Conservation (phyloP, 2,329 filamentous ascomycete species). For the Penicillium sp. region DNA sequence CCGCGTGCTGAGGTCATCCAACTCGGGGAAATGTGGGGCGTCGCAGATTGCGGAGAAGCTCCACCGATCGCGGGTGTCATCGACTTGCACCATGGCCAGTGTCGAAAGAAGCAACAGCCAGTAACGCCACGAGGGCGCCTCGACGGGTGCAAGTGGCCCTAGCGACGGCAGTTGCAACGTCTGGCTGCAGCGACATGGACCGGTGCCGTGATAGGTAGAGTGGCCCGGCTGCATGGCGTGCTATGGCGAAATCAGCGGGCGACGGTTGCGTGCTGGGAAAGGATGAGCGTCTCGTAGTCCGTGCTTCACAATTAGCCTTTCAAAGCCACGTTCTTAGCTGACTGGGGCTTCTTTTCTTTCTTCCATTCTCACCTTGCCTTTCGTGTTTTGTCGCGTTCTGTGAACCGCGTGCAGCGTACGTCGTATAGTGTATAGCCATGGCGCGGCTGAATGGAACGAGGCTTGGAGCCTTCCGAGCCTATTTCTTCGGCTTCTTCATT, state of each 20-base stretch:
- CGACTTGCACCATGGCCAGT: not conserved
- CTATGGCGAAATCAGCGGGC: constrained; percentile 21
- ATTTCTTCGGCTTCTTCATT: constrained; percentile 25
- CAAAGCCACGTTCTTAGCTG: not conserved
- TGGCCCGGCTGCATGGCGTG: constrained; percentile 17
- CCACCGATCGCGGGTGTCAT: not conserved
- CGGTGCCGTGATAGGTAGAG: not conserved
- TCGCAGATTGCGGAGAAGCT: constrained; percentile 7
- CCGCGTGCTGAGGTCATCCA: not conserved
- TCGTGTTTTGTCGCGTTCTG: not conserved
- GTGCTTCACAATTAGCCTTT: not conserved
- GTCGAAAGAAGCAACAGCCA: not conserved
- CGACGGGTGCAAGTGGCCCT: not conserved
- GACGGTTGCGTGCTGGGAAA: constrained; percentile 20
- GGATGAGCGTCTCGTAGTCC: not conserved
- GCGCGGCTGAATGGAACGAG: constrained; percentile 17
- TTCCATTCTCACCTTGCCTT: not conserved
- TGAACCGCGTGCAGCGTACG: not conserved
- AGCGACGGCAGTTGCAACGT: not conserved
- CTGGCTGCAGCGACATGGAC: not conserved
- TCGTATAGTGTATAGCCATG: constrained; percentile 3
- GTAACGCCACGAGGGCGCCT: not conserved
- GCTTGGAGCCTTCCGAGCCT: constrained; percentile 23
- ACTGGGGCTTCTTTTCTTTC: not conserved
- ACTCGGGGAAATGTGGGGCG: not conserved